A percentile compares a stretch with the other conserved stretches of the same genome.
These are phyloP conservation scores for Karstenula rhodostoma DNA, from an alignment of 2,329 filamentous ascomycete species.

Conservation along the genomic window DNA sequence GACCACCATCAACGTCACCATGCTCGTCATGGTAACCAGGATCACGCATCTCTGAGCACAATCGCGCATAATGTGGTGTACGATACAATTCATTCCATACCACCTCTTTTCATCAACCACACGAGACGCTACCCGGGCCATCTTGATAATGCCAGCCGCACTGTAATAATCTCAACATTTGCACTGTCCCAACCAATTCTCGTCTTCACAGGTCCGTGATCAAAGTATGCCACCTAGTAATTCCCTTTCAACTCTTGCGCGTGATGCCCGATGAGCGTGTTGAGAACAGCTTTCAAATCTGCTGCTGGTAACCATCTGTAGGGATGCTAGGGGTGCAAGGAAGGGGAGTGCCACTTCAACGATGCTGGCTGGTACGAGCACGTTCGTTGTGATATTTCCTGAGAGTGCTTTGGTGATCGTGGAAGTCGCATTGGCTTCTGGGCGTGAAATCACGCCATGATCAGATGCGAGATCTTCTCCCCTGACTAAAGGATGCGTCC, in stretches of 20 bases:
- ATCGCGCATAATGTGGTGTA: no score
- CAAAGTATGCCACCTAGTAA: conserved; percentile 12
- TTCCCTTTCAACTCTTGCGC: conserved; percentile 16
- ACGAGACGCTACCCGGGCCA: neutral
- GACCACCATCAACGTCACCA: no score
- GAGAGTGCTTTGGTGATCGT: conserved; percentile 11
- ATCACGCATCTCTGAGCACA: no score
- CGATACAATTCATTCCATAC: no score
- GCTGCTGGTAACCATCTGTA: conserved; percentile 7
- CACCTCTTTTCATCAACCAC: no score
- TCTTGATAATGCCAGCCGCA: conserved; percentile 14
- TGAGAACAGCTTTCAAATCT: conserved; percentile 15
- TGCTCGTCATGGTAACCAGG: no score
- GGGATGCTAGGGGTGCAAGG: conserved; percentile 34
- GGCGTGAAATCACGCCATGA: conserved; percentile 12
- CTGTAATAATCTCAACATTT: conserved; percentile 18
- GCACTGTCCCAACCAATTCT: conserved; percentile 16
- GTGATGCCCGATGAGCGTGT: conserved; percentile 20
- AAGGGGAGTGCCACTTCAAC: conserved; percentile 49
- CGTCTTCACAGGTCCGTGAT: conserved; percentile 21
- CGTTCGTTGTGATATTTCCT: conserved; percentile 44
- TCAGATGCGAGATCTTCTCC: conserved; percentile 14
- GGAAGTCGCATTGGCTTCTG: neutral
- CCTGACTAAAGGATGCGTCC: conserved; percentile 7
- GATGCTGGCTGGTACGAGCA: conserved; percentile 49